These are phyloP conservation scores for Pezicula radicicola DNA, from an alignment of 2,329 filamentous ascomycete genomes.

Conservation along the genomic window DNA sequence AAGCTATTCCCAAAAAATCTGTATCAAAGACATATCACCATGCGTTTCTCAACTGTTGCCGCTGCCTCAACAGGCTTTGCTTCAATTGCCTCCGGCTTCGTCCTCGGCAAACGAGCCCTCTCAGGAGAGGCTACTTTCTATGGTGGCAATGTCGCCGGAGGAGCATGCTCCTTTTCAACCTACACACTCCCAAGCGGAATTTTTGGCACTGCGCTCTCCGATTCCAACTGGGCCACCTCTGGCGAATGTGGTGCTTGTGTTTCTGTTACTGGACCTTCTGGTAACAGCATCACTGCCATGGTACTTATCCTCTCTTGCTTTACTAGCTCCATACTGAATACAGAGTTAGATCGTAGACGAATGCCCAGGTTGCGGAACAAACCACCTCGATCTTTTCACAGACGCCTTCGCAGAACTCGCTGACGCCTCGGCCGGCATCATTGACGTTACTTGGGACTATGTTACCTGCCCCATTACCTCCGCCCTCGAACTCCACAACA, in stretches of 20 bases:
- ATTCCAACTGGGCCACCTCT: slow-evolving; percentile 51
- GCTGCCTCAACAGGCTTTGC: slow-evolving; percentile 13
- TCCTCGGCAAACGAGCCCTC: slow-evolving; percentile 18
- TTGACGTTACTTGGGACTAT: slow-evolving; percentile 46
- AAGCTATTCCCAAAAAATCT: too few relatives aligned
- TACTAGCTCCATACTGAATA: too few relatives aligned
- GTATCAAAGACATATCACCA: slow-evolving; percentile 9
- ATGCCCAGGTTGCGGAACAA: slow-evolving; percentile 50
- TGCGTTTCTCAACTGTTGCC: slow-evolving; percentile 20
- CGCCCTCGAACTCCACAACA: slow-evolving; percentile 49
- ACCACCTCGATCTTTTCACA: slow-evolving; percentile 54
- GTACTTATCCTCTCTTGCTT: slow-evolving; percentile 40
- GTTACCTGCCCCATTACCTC: slow-evolving; percentile 48
- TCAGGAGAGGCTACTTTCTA: slow-evolving; percentile 49
- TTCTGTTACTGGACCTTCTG: slow-evolving; percentile 52
- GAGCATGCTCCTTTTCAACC: slow-evolving; percentile 60
- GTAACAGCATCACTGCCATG: slow-evolving; percentile 62
- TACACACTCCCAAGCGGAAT: slow-evolving; percentile 59
- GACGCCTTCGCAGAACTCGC: slow-evolving; percentile 47
- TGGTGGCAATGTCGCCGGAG: slow-evolving; percentile 53
- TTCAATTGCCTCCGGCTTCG: slow-evolving; percentile 23
- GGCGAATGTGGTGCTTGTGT: slow-evolving; percentile 61
- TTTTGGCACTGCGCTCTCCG: slow-evolving; percentile 60
- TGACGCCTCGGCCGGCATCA: slow-evolving; percentile 40
- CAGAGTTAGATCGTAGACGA: slow-evolving; percentile 55